Evolutionary conservation across 176 grass and related monocot species (phyloP).

Genomic region (Ensete ventricosum): DNA sequence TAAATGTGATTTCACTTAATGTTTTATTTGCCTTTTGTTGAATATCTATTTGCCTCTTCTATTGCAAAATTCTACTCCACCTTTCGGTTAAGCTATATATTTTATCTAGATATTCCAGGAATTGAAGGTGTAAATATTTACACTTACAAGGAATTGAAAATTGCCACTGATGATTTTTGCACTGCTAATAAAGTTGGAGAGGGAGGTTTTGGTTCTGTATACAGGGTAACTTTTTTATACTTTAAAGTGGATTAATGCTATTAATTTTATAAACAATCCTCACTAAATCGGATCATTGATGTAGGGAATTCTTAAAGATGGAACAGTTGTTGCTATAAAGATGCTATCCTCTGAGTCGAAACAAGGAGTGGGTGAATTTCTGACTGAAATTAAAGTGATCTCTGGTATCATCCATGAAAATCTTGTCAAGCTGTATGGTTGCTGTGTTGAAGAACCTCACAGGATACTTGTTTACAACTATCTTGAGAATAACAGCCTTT

Average conservation of each 20-base stretch:
- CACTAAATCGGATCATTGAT: constrained; percentile 15
- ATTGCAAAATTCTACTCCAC: not conserved
- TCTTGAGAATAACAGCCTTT: constrained; percentile 76
- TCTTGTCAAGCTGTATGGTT: constrained; percentile 58
- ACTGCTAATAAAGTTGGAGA: constrained; percentile 65
- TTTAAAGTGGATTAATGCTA: not conserved
- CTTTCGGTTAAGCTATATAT: not conserved
- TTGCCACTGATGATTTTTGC: constrained; percentile 67
- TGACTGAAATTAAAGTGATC: constrained; percentile 56
- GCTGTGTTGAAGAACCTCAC: constrained; percentile 54
- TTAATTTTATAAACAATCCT: constrained; percentile 5
- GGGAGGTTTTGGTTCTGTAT: constrained; percentile 78
- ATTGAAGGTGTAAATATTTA: constrained; percentile 45
- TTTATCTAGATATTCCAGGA: constrained; percentile 28
- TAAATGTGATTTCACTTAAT: not conserved
- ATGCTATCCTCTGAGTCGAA: constrained; percentile 61
- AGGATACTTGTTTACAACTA: constrained; percentile 85
- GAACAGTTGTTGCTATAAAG: constrained; percentile 56
- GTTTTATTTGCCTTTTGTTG: not conserved
- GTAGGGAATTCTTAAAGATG: constrained; percentile 82
- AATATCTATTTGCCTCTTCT: not conserved
- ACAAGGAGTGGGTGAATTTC: constrained; percentile 67
- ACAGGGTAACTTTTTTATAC: constrained; percentile 45
- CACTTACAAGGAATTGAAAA: constrained; percentile 61
- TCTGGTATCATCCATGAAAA: constrained; percentile 66